Evolutionary conservation across 306 rosid genomes (phyloP).

Genomic region (Lagenaria siceraria): DNA sequence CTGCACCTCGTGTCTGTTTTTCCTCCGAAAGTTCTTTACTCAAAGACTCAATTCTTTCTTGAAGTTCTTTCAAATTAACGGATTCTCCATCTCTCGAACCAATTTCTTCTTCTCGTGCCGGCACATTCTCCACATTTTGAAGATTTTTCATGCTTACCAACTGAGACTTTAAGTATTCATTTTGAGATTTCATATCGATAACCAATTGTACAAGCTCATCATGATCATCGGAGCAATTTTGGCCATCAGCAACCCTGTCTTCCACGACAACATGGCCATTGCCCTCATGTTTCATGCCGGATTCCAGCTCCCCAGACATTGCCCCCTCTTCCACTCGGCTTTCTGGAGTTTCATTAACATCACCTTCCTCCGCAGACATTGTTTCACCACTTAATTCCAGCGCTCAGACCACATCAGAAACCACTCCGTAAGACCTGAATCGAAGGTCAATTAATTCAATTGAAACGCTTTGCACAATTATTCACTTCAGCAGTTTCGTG

Average conservation of each 20-base stretch:
- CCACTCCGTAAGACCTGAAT: not conserved
- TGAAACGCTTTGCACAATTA: not conserved
- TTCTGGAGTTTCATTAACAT: constrained; percentile 18
- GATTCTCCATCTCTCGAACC: constrained; percentile 25
- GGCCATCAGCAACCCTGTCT: constrained; percentile 29
- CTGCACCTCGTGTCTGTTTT: constrained; percentile 71
- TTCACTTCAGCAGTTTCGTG: not conserved
- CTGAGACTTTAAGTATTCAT: constrained; percentile 77
- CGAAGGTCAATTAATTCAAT: not conserved
- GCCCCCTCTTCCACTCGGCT: constrained; percentile 22
- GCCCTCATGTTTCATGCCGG: constrained; percentile 18
- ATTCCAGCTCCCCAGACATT: constrained; percentile 15
- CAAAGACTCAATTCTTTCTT: constrained; percentile 39
- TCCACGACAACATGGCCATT: constrained; percentile 22
- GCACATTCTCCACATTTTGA: constrained; percentile 10
- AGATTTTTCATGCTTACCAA: constrained; percentile 35
- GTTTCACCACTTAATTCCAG: constrained; percentile 10
- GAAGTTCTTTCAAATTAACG: constrained; percentile 36
- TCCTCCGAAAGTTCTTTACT: constrained; percentile 56
- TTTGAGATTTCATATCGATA: constrained; percentile 57
- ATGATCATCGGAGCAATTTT: constrained; percentile 24
- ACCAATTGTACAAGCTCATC: constrained; percentile 60
- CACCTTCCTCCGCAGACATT: constrained; percentile 38
- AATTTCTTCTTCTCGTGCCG: constrained; percentile 17
- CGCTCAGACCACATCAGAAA: constrained; percentile 14